These are phyloP conservation scores for Coccomyxa subellipsoidea DNA, from an alignment of 163 green algal species.

Conservation along the genomic window DNA sequence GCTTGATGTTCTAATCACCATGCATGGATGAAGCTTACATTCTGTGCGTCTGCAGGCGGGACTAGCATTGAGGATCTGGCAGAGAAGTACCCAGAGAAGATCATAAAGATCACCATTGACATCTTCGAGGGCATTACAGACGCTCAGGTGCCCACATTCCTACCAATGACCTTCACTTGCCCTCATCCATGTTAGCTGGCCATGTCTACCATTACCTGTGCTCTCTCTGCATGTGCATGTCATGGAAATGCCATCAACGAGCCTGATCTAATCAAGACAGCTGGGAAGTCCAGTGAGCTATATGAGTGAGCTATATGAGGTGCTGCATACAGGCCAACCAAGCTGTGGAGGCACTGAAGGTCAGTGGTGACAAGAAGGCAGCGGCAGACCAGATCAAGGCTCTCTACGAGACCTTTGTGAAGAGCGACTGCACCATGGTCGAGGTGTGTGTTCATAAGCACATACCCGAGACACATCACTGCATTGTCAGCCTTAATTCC, in stretches of 20 bases:
- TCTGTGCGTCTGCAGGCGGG: constrained; percentile 77
- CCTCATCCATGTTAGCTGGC: background rate
- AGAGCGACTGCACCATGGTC: constrained; percentile 96
- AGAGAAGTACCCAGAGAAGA: constrained; percentile 97
- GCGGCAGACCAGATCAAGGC: constrained; percentile 87
- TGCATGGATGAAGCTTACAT: no score
- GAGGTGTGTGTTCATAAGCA: constrained; percentile 64
- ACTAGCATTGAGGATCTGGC: constrained; percentile 98
- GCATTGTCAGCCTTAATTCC: background rate
- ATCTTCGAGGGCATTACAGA: constrained; percentile 85
- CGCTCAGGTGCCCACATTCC: constrained; percentile 52
- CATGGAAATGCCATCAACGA: no score
- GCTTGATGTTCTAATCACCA: no score
- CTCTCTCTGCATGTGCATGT: no score
- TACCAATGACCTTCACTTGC: background rate
- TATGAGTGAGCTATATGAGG: background rate
- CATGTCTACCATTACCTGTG: no score
- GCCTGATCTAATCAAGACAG: no score
- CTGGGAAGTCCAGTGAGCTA: background rate
- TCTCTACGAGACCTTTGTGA: constrained; percentile 91
- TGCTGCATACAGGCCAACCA: constrained; percentile 37
- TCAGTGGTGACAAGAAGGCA: constrained; percentile 68
- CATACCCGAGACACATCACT: background rate
- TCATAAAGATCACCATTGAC: constrained; percentile 92
- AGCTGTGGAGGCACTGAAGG: constrained; percentile 81